Base-by-base conservation (phyloP, 2,329 filamentous ascomycete species). In the Laburnicola sp. region DNA sequence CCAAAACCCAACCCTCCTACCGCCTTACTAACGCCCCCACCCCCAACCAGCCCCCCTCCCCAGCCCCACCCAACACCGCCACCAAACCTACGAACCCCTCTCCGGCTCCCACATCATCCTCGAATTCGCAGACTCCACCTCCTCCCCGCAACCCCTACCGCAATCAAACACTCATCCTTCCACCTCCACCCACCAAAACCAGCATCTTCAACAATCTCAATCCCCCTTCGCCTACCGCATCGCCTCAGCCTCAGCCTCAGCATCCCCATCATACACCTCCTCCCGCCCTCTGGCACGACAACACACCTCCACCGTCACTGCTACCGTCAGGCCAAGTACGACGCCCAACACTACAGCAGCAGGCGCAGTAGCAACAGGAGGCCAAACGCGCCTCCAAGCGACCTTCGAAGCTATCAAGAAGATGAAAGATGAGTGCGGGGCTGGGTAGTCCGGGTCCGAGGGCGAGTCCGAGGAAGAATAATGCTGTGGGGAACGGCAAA, bases 361-460 rank as follows among this genome's bases (percentile, higher is more conserved):
- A 32, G 30, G 30, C 30, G 10, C 6, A 21, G 35, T 2, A 25
- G 28, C 4, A 11, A 7, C 7, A 11, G 40, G 43, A 1, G 28
- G 16, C 8, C 58, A 58, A 38, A 67, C 62, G n/a, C 50, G 65
- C 16, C 30, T 66, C 45, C 64, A 66, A 42, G 48, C 50, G 41
- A 63, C 60, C 6, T 69, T 69, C 52, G 57, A 64, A 16, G 59
- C 51, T 9, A 60, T 67, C 39, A 68, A 63, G 51, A 67, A 60
- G 51, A 58, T 68, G 54, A 54, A 6, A 27, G 16, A 26, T 21
- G n/a, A 34, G 62, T 40, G 28, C 52, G 5, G 63, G 60, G 9
- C 41, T 69, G 47, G 42, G 11, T 2, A 66, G 57, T 43, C 65
- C 63, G 31, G 28, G 32, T n/a, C n/a, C n/a, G n/a, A n/a, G 8